Conservation (phyloP, 192 early-diverging fungal genomes). For the Hyaloraphidium curvatum region DNA sequence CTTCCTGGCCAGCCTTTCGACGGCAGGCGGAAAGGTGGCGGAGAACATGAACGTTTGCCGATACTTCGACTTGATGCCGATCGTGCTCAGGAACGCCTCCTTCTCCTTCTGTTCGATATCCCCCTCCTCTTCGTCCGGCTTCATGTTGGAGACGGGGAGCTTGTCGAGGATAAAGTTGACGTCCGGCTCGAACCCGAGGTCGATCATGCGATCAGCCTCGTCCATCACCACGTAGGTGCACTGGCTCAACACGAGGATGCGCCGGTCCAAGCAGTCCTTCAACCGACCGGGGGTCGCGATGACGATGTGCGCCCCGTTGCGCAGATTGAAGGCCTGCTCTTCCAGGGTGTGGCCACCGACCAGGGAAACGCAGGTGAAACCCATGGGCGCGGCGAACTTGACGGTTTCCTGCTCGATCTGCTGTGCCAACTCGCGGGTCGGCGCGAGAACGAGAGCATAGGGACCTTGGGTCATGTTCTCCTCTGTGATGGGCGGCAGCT, state of each 20-base stretch:
- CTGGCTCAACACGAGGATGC: slow-evolving; percentile 77
- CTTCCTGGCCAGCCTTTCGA: slow-evolving; percentile 84
- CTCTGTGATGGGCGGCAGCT: slow-evolving; percentile 54
- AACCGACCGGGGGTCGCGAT: slow-evolving; percentile 97
- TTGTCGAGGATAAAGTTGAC: slow-evolving; percentile 92
- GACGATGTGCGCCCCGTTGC: slow-evolving; percentile 83
- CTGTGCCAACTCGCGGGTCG: slow-evolving; percentile 90
- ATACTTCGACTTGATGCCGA: slow-evolving; percentile 21
- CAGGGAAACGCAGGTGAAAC: slow-evolving; percentile 65
- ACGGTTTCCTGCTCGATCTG: slow-evolving; percentile 87
- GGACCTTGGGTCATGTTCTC: slow-evolving; percentile 69
- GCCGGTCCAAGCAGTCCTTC: slow-evolving; percentile 73
- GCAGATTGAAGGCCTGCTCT: slow-evolving; percentile 71
- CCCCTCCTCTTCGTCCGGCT: slow-evolving; percentile 59
- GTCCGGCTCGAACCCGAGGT: slow-evolving; percentile 86
- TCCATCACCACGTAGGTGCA: slow-evolving; percentile 93
- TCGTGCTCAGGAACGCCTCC: slow-evolving; percentile 1
- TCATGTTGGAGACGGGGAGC: slow-evolving; percentile 74
- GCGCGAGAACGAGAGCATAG: slow-evolving; percentile 84
- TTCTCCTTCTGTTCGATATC: slow-evolving; percentile 32
- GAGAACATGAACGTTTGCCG: slow-evolving; percentile 99
- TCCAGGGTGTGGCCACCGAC: slow-evolving; percentile 73
- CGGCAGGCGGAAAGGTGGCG: slow-evolving; percentile 90
- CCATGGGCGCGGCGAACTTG: slow-evolving; percentile 75
- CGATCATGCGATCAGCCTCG: slow-evolving; percentile 37